Percentiles rank a stretch among this genome's conserved stretches.
Conservation (phyloP, 306 rosid species). For the Inga leiocalycina region DNA sequence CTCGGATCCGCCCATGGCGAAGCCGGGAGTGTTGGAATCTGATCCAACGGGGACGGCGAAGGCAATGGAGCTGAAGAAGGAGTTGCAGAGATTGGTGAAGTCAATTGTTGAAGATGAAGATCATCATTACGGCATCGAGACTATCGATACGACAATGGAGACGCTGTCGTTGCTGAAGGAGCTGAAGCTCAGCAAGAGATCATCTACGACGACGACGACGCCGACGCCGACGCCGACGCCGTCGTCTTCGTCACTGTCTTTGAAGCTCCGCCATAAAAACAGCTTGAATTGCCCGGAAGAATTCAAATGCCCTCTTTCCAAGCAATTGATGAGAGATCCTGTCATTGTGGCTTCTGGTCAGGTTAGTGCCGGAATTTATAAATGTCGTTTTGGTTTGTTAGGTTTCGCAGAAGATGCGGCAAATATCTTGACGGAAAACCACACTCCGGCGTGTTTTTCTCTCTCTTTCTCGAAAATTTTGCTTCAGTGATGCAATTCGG, state of each 20-base stretch:
- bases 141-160: slow-evolving; percentile 68
- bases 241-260: slow-evolving; percentile 45
- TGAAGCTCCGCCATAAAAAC: slow-evolving; percentile 43
- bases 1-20: slow-evolving; percentile 57
- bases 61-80: slow-evolving; percentile 74
- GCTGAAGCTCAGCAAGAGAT: slow-evolving; percentile 50
- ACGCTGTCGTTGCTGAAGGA: slow-evolving; percentile 61
- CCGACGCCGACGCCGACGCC: not conserved
- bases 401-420: slow-evolving; percentile 30
- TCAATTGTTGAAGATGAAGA: slow-evolving; percentile 72
- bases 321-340: slow-evolving; percentile 93
- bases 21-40: slow-evolving; percentile 61
- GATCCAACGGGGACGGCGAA: slow-evolving; percentile 63
- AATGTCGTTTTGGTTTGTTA: slow-evolving; percentile 20
- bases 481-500: not conserved
- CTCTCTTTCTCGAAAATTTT: not conserved
- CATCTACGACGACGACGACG: not conserved
- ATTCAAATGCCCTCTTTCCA: slow-evolving; percentile 83
- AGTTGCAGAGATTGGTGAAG: slow-evolving; percentile 62
- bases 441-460: not conserved
- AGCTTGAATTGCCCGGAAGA: slow-evolving; percentile 60
- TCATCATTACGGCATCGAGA: slow-evolving; percentile 41
- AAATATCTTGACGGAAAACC: slow-evolving; percentile 4
- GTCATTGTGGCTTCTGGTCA: slow-evolving; percentile 82
- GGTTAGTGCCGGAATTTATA: slow-evolving; percentile 54